phyloP scores from a whole-genome alignment of 1,139 yeast genomes.

The Hemisphaericaspora xylanilytica region DNA sequence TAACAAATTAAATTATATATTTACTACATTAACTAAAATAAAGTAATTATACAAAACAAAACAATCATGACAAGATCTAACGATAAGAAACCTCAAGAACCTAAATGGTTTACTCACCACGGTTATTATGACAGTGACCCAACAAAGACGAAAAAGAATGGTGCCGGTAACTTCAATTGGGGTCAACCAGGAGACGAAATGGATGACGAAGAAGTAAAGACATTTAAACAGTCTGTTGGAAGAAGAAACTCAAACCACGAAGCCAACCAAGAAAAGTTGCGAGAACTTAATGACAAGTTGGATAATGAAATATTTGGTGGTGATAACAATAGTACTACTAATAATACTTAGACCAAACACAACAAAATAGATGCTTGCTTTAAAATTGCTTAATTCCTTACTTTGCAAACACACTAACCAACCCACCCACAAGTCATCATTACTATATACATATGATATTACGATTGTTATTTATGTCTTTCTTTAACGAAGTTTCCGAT shows the following conservation, averaged over 20 bases:
- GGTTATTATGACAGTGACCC: constrained; percentile 70
- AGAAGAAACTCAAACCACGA: constrained; percentile 47
- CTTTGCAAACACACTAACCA: too few species aligned
- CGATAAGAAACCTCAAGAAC: constrained; percentile 49
- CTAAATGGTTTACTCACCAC: constrained; percentile 74
- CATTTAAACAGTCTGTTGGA: constrained; percentile 24
- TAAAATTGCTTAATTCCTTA: too few species aligned
- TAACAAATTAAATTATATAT: neutral
- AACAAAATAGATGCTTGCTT: constrained; percentile 3
- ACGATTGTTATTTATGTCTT: neutral
- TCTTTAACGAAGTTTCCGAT: neutral
- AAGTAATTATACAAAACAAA: neutral
- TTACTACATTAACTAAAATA: neutral
- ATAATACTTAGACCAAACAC: neutral
- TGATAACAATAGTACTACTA: neutral
- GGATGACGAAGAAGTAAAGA: constrained; percentile 32
- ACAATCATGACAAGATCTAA: constrained; percentile 77
- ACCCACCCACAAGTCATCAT: too few species aligned
- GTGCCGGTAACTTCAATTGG: constrained; percentile 82
- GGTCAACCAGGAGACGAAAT: constrained; percentile 70
- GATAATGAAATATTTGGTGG: constrained; percentile 18
- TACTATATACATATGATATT: neutral
- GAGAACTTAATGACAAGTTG: constrained; percentile 23
- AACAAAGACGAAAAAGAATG: constrained; percentile 74
- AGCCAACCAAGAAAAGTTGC: constrained; percentile 27